Evolutionary conservation across 208 protist species (phyloP), one percentile per base, ranked within the genome.

Genomic region (Chromosphaera perkinsii): DNA sequence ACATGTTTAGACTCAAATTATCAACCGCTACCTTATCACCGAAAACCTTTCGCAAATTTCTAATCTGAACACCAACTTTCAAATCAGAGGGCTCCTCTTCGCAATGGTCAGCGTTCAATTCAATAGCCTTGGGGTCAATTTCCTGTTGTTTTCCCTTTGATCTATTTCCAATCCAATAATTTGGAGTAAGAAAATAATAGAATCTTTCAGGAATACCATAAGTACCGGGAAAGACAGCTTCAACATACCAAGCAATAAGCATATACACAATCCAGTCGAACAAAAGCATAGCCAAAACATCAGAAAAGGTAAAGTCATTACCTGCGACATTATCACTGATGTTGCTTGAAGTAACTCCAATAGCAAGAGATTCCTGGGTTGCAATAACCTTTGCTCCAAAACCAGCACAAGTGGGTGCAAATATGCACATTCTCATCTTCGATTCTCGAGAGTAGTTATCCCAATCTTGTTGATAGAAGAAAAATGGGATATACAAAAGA

Each of bases 11-110:
- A 24, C 3, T 42, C 1, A 73, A 0, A 49, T 45, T 57, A 17
- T 73, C 7, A 20, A 82, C 62, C 17, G 77, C 77, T 0, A 69
- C 39, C 56, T 77, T 77, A 20, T 61, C 45, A 59, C 35, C 51
- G 17, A 33, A 56, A 35, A 32, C 26, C 26, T 56, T 56, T 12
- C 2, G 3, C 17, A 56, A 35, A 17, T 56, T 10, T 14, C 3
- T 7, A 56, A 56, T 56, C 4, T 2, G 1, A 35, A 56, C 26
- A 35, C 51, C 51, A 33, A 4, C n/a, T 27, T 52, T 52, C 17
- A 27, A 9, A 26, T 24, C 48, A 24, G 7, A 5, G 10, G n/a
- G 48, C 10, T 9, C 14, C 5, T 52, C 5, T 24, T 52, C 48
- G 48, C 10, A 52, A 24, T 26, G 14, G 26, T 22, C 17, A 52